These are phyloP conservation scores for Scheffersomyces lignosus DNA, from an alignment of 805 yeast species.

Conservation along the genomic window DNA sequence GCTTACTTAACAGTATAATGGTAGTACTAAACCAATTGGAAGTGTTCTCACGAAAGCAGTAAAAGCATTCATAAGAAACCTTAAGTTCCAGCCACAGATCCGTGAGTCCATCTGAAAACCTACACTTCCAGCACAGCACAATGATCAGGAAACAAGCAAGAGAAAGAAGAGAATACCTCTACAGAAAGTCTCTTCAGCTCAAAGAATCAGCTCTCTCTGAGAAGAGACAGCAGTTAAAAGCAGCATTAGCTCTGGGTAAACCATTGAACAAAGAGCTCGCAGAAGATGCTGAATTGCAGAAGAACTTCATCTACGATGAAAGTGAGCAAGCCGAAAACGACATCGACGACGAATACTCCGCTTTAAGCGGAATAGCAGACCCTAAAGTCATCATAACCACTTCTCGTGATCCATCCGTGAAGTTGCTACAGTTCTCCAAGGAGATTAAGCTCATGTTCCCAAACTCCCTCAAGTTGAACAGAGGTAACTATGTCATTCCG, in stretches of 20 bases:
- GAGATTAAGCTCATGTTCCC: slow-evolving; percentile 90
- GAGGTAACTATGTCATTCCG: slow-evolving; percentile 91
- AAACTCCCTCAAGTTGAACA: slow-evolving; percentile 80
- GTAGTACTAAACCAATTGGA: too few species aligned
- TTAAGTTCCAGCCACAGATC: too few species aligned
- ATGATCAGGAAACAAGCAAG: slow-evolving; percentile 91
- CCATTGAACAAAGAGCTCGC: slow-evolving; percentile 87
- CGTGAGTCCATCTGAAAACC: too few species aligned
- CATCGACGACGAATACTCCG: slow-evolving; percentile 92
- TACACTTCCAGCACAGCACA: slow-evolving; percentile 1
- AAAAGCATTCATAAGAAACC: too few species aligned
- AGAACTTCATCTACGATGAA: slow-evolving; percentile 85
- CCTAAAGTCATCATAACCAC: slow-evolving; percentile 93
- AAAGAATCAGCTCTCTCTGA: slow-evolving; percentile 86
- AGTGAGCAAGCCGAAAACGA: slow-evolving; percentile 69
- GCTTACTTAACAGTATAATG: too few species aligned
- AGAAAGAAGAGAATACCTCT: slow-evolving; percentile 91
- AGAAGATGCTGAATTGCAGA: slow-evolving; percentile 78
- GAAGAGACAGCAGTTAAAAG: slow-evolving; percentile 81
- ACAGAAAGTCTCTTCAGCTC: slow-evolving; percentile 82
- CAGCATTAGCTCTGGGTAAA: slow-evolving; percentile 89
- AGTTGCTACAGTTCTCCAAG: slow-evolving; percentile 87
- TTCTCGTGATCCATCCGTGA: slow-evolving; percentile 84
- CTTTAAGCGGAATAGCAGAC: slow-evolving; percentile 81
- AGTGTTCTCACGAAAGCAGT: too few species aligned